Conservation (phyloP, 2,329 filamentous ascomycete genomes). For the Cladophialophora yegresii region DNA sequence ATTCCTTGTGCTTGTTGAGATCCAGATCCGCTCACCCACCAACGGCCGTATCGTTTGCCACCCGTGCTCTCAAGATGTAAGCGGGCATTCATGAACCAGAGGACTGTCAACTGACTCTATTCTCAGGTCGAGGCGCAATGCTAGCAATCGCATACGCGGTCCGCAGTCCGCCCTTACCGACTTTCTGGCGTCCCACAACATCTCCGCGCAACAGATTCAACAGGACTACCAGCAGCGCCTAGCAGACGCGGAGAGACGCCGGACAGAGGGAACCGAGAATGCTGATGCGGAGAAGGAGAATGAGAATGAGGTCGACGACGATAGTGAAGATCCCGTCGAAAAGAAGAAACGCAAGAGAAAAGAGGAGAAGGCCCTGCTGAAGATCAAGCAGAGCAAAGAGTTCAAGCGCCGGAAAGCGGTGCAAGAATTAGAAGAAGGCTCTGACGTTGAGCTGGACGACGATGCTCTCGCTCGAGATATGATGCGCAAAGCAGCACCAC, state of each 20-base stretch:
- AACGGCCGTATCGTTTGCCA: neutral
- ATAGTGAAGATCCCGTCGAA: slow-evolving; percentile 45
- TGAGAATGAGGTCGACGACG: slow-evolving; percentile 38
- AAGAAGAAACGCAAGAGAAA: slow-evolving; percentile 60
- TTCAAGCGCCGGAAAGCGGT: slow-evolving; percentile 51
- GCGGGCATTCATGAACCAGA: neutral
- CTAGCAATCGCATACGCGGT: slow-evolving; percentile 54
- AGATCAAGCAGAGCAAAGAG: slow-evolving; percentile 55
- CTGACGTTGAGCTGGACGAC: slow-evolving; percentile 42
- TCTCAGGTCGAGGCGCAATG: slow-evolving; percentile 15
- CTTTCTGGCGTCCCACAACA: slow-evolving; percentile 68
- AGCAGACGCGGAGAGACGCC: slow-evolving; percentile 49
- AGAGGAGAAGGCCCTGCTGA: slow-evolving; percentile 49
- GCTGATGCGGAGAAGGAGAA: slow-evolving; percentile 43
- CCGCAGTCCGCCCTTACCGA: slow-evolving; percentile 69
- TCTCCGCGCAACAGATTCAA: slow-evolving; percentile 64
- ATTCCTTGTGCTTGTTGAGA: neutral
- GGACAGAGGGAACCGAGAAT: slow-evolving; percentile 39
- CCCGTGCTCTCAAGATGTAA: neutral
- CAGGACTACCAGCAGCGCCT: slow-evolving; percentile 60
- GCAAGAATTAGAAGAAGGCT: slow-evolving; percentile 44
- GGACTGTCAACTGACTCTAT: neutral
- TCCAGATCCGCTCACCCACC: neutral
- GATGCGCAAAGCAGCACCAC: slow-evolving; percentile 58
- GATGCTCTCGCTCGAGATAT: slow-evolving; percentile 53